phyloP scores from a whole-genome alignment of 306 rosid species.

The Acacia melanoxylon region DNA sequence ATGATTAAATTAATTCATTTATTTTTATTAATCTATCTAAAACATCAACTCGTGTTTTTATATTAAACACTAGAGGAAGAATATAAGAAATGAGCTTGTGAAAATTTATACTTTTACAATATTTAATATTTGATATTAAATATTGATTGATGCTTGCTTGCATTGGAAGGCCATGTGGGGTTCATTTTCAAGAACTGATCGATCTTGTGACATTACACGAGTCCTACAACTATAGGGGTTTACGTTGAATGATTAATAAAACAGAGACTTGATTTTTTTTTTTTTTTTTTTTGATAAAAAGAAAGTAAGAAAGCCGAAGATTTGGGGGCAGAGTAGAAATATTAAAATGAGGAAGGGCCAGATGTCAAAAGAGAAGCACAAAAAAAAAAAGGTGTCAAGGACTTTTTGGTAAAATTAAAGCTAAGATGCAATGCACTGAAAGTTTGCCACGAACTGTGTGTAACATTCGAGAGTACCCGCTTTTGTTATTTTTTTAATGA shows the following conservation, averaged over 20 bases:
- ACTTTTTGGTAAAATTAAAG: neutral
- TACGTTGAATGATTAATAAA: neutral
- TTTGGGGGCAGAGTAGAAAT: constrained; percentile 31
- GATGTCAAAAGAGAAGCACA: neutral
- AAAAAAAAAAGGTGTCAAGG: neutral
- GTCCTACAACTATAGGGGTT: neutral
- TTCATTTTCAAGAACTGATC: neutral
- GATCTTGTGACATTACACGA: neutral
- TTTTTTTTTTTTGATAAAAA: neutral
- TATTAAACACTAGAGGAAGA: too few species aligned
- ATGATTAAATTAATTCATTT: too few species aligned
- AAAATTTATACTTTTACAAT: too few species aligned
- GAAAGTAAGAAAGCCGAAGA: neutral
- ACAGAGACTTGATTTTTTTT: neutral
- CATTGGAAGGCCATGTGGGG: neutral
- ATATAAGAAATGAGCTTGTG: too few species aligned
- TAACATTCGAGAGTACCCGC: constrained; percentile 38
- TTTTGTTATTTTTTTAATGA: constrained; percentile 3
- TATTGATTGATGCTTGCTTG: neutral
- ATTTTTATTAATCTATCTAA: too few species aligned
- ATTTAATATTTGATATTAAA: too few species aligned
- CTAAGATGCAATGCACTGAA: constrained; percentile 41
- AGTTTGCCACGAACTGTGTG: constrained; percentile 35
- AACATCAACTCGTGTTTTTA: too few species aligned
- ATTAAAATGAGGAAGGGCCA: constrained; percentile 45